A percentile compares a stretch with the other conserved stretches of the same genome.
phyloP scores from a whole-genome alignment of 495 filamentous ascomycete genomes.

The Penicillium canariense region DNA sequence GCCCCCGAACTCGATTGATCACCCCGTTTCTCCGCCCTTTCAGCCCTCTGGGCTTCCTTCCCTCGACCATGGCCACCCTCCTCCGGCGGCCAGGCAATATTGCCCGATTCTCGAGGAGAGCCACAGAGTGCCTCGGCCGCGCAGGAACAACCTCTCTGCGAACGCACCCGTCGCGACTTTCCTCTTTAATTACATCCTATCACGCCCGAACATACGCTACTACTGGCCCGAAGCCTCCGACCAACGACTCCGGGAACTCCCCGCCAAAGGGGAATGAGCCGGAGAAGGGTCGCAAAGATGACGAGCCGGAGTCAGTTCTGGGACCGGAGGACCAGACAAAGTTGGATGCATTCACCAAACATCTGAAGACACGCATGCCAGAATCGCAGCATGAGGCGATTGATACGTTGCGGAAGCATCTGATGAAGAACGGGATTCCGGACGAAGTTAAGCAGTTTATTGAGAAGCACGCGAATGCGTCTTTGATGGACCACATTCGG shows the following conservation, averaged over 20 bases:
- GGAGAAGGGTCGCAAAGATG: conserved; percentile 29
- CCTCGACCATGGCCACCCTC: conserved; percentile 61
- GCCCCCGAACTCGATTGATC: conserved; percentile 26
- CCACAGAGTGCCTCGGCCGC: conserved; percentile 45
- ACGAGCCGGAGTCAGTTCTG: conserved; percentile 37
- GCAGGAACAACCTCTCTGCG: conserved; percentile 38
- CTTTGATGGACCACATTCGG: conserved; percentile 39
- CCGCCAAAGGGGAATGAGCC: conserved; percentile 15
- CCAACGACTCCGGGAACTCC: conserved; percentile 34
- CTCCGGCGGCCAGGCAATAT: conserved; percentile 64
- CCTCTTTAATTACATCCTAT: conserved; percentile 46
- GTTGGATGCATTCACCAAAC: conserved; percentile 31
- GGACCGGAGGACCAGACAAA: conserved; percentile 37
- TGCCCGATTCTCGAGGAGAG: conserved; percentile 58
- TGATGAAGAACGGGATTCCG: conserved; percentile 36
- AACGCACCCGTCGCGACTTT: conserved; percentile 37
- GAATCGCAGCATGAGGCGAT: conserved; percentile 28
- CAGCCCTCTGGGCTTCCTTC: conserved; percentile 38
- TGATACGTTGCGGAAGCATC: conserved; percentile 29
- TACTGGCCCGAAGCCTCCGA: conserved; percentile 47
- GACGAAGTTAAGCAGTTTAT: conserved; percentile 34
- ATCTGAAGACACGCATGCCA: conserved; percentile 30
- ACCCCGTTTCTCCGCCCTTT: conserved; percentile 21
- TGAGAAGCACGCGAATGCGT: conserved; percentile 30
- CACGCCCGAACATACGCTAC: conserved; percentile 57